These are phyloP conservation scores for Aaosphaeria pasadenensis DNA, from an alignment of 2,329 filamentous ascomycete species.

Conservation along the genomic window DNA sequence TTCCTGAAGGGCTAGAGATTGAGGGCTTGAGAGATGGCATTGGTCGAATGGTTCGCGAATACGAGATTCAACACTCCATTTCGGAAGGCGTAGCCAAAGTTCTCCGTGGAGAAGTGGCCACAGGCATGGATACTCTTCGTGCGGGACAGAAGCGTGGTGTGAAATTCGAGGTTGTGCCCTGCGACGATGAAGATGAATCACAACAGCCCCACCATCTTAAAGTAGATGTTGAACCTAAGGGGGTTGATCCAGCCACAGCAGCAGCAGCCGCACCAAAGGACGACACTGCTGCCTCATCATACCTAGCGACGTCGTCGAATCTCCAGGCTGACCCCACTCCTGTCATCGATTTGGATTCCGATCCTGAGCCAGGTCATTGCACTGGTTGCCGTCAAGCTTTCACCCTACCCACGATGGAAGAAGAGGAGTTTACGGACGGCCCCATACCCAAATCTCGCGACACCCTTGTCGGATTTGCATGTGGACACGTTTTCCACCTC, in stretches of 20 bases:
- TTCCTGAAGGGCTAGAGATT: conserved; percentile 90
- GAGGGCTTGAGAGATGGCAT: conserved; percentile 85
- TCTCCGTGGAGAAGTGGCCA: conserved; percentile 79
- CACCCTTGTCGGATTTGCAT: conserved; percentile 75
- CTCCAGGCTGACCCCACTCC: conserved; percentile 22
- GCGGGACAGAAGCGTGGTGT: conserved; percentile 79
- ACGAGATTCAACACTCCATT: conserved; percentile 92
- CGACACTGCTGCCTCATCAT: conserved; percentile 16
- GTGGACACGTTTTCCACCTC: conserved; percentile 78
- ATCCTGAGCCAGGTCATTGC: conserved; percentile 33
- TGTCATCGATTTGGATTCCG: conserved; percentile 13
- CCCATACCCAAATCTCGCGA: conserved; percentile 45
- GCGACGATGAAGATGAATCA: conserved; percentile 32
- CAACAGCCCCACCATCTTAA: conserved; percentile 6
- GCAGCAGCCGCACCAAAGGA: conserved; percentile 15
- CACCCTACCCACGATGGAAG: conserved; percentile 26
- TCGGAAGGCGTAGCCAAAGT: conserved; percentile 86
- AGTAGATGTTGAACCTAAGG: conserved; percentile 25
- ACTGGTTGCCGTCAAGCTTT: conserved; percentile 31
- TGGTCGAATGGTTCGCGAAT: conserved; percentile 87
- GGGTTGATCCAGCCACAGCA: conserved; percentile 22
- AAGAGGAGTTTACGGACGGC: conserved; percentile 21
- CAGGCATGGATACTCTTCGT: conserved; percentile 76
- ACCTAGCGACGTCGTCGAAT: conserved; percentile 13
- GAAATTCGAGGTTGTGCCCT: conserved; percentile 72